Conservation (phyloP, 2,329 filamentous ascomycete species). For the Cercospora brassicicola region DNA sequence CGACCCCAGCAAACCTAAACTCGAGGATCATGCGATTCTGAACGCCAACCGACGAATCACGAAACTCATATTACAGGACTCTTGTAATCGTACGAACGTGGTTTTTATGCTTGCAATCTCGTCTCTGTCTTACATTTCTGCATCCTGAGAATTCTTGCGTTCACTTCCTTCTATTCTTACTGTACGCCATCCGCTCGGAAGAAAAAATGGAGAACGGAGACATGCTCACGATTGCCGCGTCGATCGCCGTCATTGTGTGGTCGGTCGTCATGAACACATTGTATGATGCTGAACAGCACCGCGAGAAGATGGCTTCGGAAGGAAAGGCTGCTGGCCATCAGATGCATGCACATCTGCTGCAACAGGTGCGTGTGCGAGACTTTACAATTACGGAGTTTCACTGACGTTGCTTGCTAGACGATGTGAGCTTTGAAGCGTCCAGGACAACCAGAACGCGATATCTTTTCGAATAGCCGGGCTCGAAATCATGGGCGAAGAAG, state of each 20-base stretch:
- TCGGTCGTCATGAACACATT: conserved; percentile 13
- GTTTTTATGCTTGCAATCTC: not conserved
- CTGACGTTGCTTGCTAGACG: not conserved
- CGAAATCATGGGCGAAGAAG: not conserved
- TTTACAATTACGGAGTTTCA: no score
- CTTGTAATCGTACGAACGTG: conserved; percentile 5
- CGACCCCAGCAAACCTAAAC: conserved; percentile 10
- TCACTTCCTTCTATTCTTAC: not conserved
- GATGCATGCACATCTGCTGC: not conserved
- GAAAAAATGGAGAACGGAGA: conserved; percentile 11
- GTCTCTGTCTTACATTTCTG: not conserved
- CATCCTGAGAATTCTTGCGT: not conserved
- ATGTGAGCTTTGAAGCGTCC: not conserved
- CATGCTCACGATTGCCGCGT: conserved; percentile 10
- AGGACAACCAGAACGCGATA: not conserved
- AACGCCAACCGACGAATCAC: conserved; percentile 8
- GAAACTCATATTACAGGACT: conserved; percentile 9
- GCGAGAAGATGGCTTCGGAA: conserved; percentile 1
- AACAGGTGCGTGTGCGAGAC: not conserved
- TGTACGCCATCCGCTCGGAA: not conserved
- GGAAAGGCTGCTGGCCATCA: not conserved
- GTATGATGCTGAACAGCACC: conserved; percentile 13
- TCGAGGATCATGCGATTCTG: conserved; percentile 13
- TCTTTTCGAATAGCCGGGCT: not conserved
- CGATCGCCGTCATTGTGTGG: conserved; percentile 12